phyloP scores from a whole-genome alignment of 2,329 filamentous ascomycete genomes.

The Botrytis tulipae region DNA sequence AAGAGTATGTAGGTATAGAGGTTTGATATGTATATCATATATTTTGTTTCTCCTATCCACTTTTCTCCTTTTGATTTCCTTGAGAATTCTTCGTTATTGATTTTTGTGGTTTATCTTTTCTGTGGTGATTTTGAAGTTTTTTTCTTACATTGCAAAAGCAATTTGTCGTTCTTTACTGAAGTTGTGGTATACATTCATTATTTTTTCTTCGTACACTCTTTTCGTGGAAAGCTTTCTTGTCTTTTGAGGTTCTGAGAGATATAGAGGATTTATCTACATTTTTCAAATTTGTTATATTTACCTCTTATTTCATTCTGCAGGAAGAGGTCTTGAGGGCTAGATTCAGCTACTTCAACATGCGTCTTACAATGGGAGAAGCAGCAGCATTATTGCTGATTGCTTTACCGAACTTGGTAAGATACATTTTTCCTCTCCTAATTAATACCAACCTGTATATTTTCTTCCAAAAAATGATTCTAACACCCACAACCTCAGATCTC shows the following conservation, averaged over 20 bases:
- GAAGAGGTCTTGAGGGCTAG: neutral
- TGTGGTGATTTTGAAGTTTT: neutral
- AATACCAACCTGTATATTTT: too few species aligned
- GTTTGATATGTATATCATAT: neutral
- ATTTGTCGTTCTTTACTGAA: neutral
- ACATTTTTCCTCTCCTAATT: neutral
- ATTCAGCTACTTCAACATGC: neutral
- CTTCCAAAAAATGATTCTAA: neutral
- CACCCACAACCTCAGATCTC: neutral
- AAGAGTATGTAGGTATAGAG: neutral
- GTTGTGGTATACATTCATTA: neutral
- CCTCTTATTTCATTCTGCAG: neutral
- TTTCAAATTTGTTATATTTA: too few species aligned
- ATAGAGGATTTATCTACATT: neutral
- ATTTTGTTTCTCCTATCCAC: neutral
- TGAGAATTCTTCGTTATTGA: neutral
- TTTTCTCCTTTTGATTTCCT: neutral
- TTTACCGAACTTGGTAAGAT: slow-evolving; percentile 3
- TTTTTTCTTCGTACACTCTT: neutral
- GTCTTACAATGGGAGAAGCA: neutral
- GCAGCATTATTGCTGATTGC: slow-evolving; percentile 3
- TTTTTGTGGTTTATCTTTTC: neutral
- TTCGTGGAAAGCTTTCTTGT: neutral
- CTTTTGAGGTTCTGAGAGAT: neutral
- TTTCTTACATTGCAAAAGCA: neutral